Base-by-base conservation (phyloP, 1,284 basidiomycete species). In the Moniliophthora roreri region DNA sequence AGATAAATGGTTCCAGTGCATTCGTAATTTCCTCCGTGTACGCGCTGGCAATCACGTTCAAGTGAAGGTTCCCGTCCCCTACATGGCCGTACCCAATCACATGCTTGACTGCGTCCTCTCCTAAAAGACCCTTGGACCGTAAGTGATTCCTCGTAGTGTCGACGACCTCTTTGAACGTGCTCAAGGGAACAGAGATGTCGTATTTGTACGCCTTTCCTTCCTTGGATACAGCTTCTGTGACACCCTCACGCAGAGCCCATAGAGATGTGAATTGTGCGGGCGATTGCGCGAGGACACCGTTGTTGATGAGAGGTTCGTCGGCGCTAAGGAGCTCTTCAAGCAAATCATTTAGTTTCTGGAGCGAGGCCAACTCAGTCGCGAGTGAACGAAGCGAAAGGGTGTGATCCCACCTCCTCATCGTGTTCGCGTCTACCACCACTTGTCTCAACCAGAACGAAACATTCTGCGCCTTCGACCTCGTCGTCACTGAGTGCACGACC, bases 191-290 rank as follows among this genome's bases (percentile, higher is more conserved):
- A 16, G 93, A 95, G 38, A 99, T 82, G 65, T 99, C 97, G 70
- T 99, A 99, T 76, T 99, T 99, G 79, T 97, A 99, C 4, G 91
- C 88, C 61, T 93, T 93, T 42, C 97, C 97, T 66, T 93, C 88
- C 69, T 98, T 98, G 23, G 91, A 92, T 2, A 93, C 84, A 1
- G 95, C 91, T 70, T 99, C 97, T 2, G 97, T 89, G 20, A 99
- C 82, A 37, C 89, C 87, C 73, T 99, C 97, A n/a, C 97, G 89
- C 15, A 99, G 78, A 1, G 88, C 85, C 97, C 97, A 99, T 2
- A 99, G 73, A 0, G 89, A 88, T 1, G 87, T 81, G 62, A 98
- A 91, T 67, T 99, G 97, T 0, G 89, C 85, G 18, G 93, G 89
- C 46, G 91, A 92, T 66, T 98, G 95, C 0, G 97, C 93, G 16